Evolutionary conservation across 2,329 filamentous ascomycete species (phyloP).

Genomic region (Fusarium xylarioides): DNA sequence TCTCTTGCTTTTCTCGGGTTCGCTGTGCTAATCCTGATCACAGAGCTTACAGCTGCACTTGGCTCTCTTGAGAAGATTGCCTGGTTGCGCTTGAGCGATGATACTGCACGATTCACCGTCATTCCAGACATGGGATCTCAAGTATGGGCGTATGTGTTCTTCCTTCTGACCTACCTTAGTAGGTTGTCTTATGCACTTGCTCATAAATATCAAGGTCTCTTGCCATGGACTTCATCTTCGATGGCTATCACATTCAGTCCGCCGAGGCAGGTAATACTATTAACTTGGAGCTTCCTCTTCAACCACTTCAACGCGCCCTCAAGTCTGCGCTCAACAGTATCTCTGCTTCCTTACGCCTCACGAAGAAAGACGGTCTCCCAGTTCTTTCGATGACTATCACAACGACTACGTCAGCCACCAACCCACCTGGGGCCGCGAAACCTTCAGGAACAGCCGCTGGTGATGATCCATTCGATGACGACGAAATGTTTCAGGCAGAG

Average conservation of each 20-base stretch:
- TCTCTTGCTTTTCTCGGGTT: background rate
- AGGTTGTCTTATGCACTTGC: background rate
- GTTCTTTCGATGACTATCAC: conserved; percentile 91
- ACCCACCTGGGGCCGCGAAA: conserved; percentile 45
- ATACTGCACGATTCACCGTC: conserved; percentile 91
- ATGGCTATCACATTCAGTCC: conserved; percentile 85
- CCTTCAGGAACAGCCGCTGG: conserved; percentile 38
- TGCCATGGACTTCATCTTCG: conserved; percentile 84
- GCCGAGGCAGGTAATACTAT: conserved; percentile 86
- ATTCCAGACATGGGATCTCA: conserved; percentile 94
- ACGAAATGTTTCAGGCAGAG: conserved; percentile 58
- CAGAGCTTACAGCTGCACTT: conserved; percentile 71
- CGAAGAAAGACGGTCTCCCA: conserved; percentile 89
- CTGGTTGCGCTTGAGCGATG: conserved; percentile 89
- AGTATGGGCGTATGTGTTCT: conserved; percentile 82
- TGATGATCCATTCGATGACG: conserved; percentile 53
- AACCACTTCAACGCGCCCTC: conserved; percentile 87
- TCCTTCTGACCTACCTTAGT: background rate
- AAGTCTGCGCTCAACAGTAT: conserved; percentile 85
- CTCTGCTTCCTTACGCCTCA: conserved; percentile 85
- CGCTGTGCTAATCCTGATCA: background rate
- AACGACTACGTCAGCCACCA: conserved; percentile 69
- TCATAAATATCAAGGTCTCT: conserved; percentile 56
- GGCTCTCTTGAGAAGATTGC: conserved; percentile 81
- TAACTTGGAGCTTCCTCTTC: conserved; percentile 94